phyloP scores from a whole-genome alignment of 768 basidiomycete genomes.

The Boletus rubropictus region DNA sequence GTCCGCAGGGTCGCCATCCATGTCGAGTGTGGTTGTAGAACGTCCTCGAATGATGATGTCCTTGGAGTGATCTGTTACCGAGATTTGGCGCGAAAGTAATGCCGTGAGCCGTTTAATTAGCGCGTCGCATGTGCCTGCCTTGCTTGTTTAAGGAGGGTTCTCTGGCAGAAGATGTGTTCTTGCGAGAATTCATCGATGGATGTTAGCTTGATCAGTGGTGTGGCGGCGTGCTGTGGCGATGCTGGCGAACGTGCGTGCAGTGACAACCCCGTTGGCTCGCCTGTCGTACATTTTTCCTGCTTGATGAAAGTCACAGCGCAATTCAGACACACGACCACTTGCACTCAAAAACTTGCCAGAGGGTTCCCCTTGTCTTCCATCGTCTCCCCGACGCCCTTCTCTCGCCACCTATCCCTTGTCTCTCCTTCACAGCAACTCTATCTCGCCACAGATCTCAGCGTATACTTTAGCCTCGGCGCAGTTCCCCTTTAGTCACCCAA shows the following conservation, averaged over 20 bases:
- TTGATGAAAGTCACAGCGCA: conserved; percentile 21
- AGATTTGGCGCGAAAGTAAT: conserved; percentile 9
- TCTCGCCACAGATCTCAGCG: not conserved
- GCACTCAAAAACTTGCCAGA: conserved; percentile 22
- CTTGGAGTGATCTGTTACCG: conserved; percentile 6
- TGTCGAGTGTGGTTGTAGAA: conserved; percentile 6
- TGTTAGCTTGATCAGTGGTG: conserved; percentile 28
- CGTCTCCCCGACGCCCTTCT: conserved; percentile 3
- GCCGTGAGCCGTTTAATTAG: conserved; percentile 29
- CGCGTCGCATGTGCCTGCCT: conserved; percentile 11
- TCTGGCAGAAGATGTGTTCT: not conserved
- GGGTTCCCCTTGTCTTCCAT: conserved; percentile 13
- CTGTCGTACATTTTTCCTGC: conserved; percentile 18
- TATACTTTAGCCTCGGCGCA: conserved; percentile 7
- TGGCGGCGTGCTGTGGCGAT: conserved; percentile 19
- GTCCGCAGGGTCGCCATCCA: not conserved
- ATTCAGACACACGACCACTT: conserved; percentile 36
- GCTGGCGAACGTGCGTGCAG: conserved; percentile 37
- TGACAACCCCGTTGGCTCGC: conserved; percentile 24
- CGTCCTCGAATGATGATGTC: not conserved
- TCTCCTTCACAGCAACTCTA: conserved; percentile 8
- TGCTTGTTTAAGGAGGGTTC: conserved; percentile 8
- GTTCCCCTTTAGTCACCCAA: conserved; percentile 10
- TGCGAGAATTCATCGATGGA: conserved; percentile 12
- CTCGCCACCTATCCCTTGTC: conserved; percentile 1